A percentile compares a stretch with the other conserved stretches of the same genome.
Evolutionary conservation across 2,329 filamentous ascomycete species (phyloP).

Genomic region (Dactylella cylindrospora): DNA sequence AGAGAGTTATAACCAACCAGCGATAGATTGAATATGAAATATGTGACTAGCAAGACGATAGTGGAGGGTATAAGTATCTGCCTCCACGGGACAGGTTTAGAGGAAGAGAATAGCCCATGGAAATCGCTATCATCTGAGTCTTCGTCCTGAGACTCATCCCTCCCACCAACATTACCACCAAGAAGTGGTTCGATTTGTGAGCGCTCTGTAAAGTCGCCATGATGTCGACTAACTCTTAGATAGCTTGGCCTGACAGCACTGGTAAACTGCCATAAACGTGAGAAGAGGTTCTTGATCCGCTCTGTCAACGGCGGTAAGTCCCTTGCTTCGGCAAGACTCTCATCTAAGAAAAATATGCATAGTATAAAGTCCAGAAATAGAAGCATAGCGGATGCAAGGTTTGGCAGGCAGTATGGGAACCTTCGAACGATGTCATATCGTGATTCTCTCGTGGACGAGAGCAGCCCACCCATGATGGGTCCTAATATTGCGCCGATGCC

Average conservation of each 20-base stretch:
- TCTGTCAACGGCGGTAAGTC: constrained; percentile 63
- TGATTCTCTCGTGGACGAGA: constrained; percentile 65
- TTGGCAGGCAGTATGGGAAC: constrained; percentile 84
- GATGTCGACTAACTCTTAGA: background rate
- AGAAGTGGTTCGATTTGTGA: constrained; percentile 20
- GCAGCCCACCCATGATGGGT: constrained; percentile 81
- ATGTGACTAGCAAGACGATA: constrained; percentile 76
- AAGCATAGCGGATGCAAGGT: constrained; percentile 73
- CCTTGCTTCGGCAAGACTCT: constrained; percentile 72
- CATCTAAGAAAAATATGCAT: constrained; percentile 78
- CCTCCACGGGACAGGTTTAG: constrained; percentile 33
- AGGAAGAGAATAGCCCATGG: constrained; percentile 13
- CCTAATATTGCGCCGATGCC: constrained; percentile 91
- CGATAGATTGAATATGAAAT: constrained; percentile 87
- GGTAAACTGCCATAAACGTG: constrained; percentile 68
- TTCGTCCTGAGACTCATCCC: background rate
- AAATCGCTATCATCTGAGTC: constrained; percentile 20
- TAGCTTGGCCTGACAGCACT: constrained; percentile 28
- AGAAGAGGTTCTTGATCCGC: constrained; percentile 63
- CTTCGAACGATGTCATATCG: constrained; percentile 49
- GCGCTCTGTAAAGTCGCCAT: background rate
- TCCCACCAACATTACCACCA: background rate
- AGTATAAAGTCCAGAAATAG: constrained; percentile 72
- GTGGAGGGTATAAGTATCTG: constrained; percentile 75
- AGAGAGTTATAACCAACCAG: constrained; percentile 95